phyloP scores from a whole-genome alignment of 2,329 filamentous ascomycete species.

The Hymenoscyphus albidus region DNA sequence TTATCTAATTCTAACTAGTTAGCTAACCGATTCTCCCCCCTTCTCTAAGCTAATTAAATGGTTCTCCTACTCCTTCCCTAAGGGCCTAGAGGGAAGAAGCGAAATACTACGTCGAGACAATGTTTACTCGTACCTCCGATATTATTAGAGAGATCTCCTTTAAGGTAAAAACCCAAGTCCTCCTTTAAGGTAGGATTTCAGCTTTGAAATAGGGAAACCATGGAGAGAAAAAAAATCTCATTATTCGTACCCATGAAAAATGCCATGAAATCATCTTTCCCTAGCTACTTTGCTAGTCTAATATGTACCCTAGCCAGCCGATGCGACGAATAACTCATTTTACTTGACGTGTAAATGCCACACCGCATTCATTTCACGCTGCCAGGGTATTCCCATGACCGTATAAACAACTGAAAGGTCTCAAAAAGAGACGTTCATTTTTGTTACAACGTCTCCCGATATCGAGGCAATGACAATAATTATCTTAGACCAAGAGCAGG shows the following conservation, averaged over 20 bases:
- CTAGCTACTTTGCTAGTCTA: background rate
- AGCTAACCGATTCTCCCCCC: too few relatives aligned
- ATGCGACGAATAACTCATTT: background rate
- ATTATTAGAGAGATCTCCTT: too few relatives aligned
- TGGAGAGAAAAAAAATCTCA: too few relatives aligned
- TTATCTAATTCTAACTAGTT: too few relatives aligned
- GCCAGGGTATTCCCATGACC: background rate
- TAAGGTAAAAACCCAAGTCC: too few relatives aligned
- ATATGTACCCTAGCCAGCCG: background rate
- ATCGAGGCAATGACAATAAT: background rate
- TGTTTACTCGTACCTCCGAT: too few relatives aligned
- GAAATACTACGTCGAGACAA: too few relatives aligned
- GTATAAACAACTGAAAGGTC: background rate
- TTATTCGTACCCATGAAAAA: background rate
- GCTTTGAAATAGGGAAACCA: background rate
- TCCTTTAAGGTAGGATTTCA: background rate
- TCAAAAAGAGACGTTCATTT: background rate
- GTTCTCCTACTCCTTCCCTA: too few relatives aligned
- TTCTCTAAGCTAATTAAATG: too few relatives aligned
- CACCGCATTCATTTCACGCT: background rate
- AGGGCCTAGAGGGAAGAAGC: too few relatives aligned
- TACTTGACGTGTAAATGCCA: background rate
- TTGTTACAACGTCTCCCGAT: background rate
- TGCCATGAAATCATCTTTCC: background rate
- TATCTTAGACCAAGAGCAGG: slow-evolving; percentile 49